Conservation (phyloP, 495 filamentous ascomycete species). For the Aspergillus biplanus region DNA sequence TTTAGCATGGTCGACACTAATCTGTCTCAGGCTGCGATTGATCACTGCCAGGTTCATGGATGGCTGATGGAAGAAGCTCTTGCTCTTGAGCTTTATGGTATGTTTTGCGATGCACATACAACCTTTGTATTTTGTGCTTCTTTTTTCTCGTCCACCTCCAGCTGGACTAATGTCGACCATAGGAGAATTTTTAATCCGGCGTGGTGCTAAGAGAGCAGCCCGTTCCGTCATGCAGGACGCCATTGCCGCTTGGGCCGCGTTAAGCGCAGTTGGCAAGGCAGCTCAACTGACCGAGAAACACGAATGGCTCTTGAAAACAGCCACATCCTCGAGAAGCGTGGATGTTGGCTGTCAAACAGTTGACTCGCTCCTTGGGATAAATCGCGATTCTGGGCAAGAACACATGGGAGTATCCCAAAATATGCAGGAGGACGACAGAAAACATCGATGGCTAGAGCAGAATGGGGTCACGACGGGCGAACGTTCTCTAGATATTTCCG, state of each 20-base stretch:
- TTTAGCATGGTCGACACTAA: slow-evolving; percentile 7
- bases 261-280: slow-evolving; percentile 77
- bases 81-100: slow-evolving; percentile 68
- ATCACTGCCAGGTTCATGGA: slow-evolving; percentile 77
- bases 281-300: slow-evolving; percentile 71
- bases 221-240: slow-evolving; percentile 72
- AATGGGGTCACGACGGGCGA: slow-evolving; percentile 48
- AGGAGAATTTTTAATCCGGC: slow-evolving; percentile 74
- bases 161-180: slow-evolving; percentile 24
- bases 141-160: neutral
- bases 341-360: slow-evolving; percentile 79
- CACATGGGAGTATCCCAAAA: slow-evolving; percentile 39
- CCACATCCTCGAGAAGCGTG: slow-evolving; percentile 59
- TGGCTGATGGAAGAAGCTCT: slow-evolving; percentile 82
- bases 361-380: slow-evolving; percentile 48
- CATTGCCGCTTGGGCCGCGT: slow-evolving; percentile 70
- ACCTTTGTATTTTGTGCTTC: neutral
- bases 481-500: slow-evolving; percentile 47
- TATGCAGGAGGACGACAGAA: slow-evolving; percentile 59
- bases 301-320: slow-evolving; percentile 70
- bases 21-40: slow-evolving; percentile 56
- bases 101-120: slow-evolving; percentile 9
- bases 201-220: slow-evolving; percentile 72
- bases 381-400: slow-evolving; percentile 61
- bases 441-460: slow-evolving; percentile 78